Conservation (phyloP, 2,329 filamentous ascomycete species). For the Dryadomyces quercus-mongolicae region DNA sequence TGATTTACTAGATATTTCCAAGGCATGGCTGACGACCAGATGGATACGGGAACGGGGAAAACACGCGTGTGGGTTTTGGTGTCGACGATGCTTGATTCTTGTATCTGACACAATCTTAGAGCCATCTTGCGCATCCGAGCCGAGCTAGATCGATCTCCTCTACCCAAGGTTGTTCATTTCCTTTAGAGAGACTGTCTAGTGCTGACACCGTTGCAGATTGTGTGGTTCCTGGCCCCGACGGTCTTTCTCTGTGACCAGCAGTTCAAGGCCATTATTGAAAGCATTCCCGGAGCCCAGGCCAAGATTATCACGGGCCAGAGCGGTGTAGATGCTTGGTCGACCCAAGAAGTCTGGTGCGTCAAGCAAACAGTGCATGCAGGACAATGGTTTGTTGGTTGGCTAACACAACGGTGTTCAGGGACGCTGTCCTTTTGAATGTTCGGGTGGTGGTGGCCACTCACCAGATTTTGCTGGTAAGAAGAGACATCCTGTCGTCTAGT, state of each 20-base stretch:
- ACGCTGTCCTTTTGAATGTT: constrained; percentile 48
- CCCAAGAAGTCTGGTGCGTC: constrained; percentile 38
- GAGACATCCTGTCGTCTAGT: no score
- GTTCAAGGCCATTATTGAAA: constrained; percentile 41
- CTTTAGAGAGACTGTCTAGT: no score
- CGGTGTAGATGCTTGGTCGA: constrained; percentile 61
- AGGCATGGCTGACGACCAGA: constrained; percentile 30
- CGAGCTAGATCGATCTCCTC: constrained; percentile 43
- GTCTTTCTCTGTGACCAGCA: constrained; percentile 58
- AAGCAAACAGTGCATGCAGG: constrained; percentile 29
- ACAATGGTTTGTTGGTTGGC: neutral
- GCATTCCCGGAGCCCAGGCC: constrained; percentile 47
- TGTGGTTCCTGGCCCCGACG: constrained; percentile 67
- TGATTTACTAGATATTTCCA: neutral
- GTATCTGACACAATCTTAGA: constrained; percentile 24
- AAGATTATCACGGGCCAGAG: constrained; percentile 56
- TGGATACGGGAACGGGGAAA: constrained; percentile 73
- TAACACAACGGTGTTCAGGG: constrained; percentile 28
- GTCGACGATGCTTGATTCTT: neutral
- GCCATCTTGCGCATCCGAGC: constrained; percentile 55
- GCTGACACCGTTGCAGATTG: constrained; percentile 25
- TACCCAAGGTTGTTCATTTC: constrained; percentile 38
- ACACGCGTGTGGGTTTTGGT: constrained; percentile 48
- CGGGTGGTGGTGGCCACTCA: constrained; percentile 69
- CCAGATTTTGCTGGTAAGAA: constrained; percentile 44